Evolutionary conservation across 768 basidiomycete genomes (phyloP).

Genomic region (Trametes sanguinea): DNA sequence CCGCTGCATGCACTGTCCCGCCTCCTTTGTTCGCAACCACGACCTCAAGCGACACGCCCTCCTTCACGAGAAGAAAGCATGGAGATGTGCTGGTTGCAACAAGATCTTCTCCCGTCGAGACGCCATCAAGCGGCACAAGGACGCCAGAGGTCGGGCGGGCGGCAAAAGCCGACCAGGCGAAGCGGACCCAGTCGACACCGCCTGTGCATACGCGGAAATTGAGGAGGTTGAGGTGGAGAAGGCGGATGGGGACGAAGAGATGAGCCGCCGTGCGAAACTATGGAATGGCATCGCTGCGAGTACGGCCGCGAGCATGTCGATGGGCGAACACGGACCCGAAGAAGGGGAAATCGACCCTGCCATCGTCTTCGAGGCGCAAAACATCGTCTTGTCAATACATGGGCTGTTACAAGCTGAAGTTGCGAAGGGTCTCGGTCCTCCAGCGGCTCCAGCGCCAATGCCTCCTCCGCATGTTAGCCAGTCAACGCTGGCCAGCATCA

Average conservation of each 20-base stretch:
- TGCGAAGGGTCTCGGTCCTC: constrained; percentile 50
- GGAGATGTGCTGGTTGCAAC: constrained; percentile 71
- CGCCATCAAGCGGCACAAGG: constrained; percentile 78
- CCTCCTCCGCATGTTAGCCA: constrained; percentile 52
- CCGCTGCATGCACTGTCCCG: constrained; percentile 64
- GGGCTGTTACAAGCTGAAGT: constrained; percentile 59
- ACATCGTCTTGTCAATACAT: constrained; percentile 55
- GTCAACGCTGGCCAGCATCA: constrained; percentile 70
- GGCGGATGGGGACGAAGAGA: constrained; percentile 43
- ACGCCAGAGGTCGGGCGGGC: constrained; percentile 55
- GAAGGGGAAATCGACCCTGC: constrained; percentile 61
- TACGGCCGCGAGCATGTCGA: constrained; percentile 3
- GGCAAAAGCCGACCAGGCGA: constrained; percentile 18
- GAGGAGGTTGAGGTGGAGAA: constrained; percentile 56
- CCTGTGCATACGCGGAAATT: constrained; percentile 59
- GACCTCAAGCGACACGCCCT: constrained; percentile 78
- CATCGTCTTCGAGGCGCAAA: constrained; percentile 52
- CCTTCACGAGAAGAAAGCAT: constrained; percentile 72
- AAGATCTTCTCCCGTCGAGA: constrained; percentile 78
- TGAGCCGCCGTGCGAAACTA: constrained; percentile 58
- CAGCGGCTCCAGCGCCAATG: constrained; percentile 27
- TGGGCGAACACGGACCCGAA: constrained; percentile 38
- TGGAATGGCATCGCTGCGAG: constrained; percentile 62
- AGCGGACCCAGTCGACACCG: constrained; percentile 33
- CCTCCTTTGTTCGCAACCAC: constrained; percentile 77